Conservation (phyloP, 192 early-diverging fungal species). For the Rhizophagus clarus region DNA sequence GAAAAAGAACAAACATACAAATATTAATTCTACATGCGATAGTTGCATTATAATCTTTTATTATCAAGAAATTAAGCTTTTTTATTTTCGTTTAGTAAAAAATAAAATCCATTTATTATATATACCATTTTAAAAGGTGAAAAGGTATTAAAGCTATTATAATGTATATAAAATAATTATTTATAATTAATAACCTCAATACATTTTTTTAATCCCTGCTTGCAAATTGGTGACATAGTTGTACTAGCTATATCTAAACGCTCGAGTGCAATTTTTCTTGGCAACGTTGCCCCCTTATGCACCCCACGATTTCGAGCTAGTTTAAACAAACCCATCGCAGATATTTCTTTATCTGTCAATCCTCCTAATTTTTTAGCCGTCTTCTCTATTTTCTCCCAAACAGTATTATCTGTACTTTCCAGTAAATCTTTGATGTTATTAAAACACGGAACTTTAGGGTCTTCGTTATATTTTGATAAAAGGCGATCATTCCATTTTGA, state of each 20-base stretch:
- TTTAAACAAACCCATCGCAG: not conserved
- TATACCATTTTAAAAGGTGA: too few relatives aligned
- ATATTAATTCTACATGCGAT: not conserved
- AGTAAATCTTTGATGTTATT: not conserved
- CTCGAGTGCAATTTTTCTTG: too few relatives aligned
- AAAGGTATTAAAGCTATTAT: too few relatives aligned
- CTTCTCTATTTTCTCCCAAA: not conserved
- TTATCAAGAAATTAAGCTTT: too few relatives aligned
- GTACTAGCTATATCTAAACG: not conserved
- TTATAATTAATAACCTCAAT: not conserved
- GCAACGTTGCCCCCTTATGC: not conserved
- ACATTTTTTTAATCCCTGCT: not conserved
- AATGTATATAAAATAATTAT: too few relatives aligned
- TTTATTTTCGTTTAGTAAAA: not conserved
- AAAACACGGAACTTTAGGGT: not conserved
- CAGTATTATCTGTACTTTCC: not conserved
- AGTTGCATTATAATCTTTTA: too few relatives aligned
- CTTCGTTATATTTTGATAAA: not conserved
- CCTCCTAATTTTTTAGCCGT: not conserved
- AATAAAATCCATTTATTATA: not conserved
- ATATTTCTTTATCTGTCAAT: not conserved
- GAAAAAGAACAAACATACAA: not conserved
- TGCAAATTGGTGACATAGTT: not conserved
- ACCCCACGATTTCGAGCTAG: not conserved
- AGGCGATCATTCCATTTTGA: not conserved